Evolutionary conservation across 768 basidiomycete species (phyloP).

Genomic region (Lactarius evosmus): DNA sequence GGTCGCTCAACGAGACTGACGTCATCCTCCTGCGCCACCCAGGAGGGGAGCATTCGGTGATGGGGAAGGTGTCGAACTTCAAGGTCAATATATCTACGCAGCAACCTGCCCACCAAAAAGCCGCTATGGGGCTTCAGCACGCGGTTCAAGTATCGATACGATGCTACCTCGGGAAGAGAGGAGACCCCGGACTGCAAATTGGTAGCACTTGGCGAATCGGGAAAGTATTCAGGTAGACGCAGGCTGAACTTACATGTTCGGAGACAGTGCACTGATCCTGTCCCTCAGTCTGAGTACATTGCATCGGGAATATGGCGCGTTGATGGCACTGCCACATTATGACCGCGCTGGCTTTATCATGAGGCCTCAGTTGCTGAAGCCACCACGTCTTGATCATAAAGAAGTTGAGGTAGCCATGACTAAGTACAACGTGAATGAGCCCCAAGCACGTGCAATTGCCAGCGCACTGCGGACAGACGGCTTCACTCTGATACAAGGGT

Average conservation of each 20-base stretch:
- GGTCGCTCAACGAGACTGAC: conserved; percentile 78
- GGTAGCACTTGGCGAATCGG: conserved; percentile 68
- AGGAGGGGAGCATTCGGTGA: conserved; percentile 48
- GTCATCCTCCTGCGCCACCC: conserved; percentile 73
- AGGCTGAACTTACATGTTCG: background rate
- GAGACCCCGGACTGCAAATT: conserved; percentile 61
- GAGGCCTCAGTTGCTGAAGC: conserved; percentile 54
- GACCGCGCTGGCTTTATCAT: conserved; percentile 72
- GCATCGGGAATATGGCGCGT: conserved; percentile 87
- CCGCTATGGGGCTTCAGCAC: conserved; percentile 34
- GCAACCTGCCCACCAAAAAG: conserved; percentile 60
- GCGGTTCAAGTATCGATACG: conserved; percentile 29
- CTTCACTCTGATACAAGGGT: conserved; percentile 96
- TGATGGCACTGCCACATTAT: conserved; percentile 79
- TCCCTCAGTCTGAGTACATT: conserved; percentile 78
- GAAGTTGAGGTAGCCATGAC: conserved; percentile 66
- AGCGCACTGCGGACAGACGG: conserved; percentile 68
- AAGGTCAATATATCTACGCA: conserved; percentile 41
- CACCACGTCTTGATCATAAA: conserved; percentile 43
- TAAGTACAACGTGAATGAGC: conserved; percentile 78
- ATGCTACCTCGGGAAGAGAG: conserved; percentile 28
- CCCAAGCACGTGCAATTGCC: conserved; percentile 87
- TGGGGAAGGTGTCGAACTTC: conserved; percentile 69
- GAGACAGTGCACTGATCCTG: background rate
- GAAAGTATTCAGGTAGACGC: conserved; percentile 77